Conservation (phyloP, 805 yeast species). For the Wickerhamiella galacta region DNA sequence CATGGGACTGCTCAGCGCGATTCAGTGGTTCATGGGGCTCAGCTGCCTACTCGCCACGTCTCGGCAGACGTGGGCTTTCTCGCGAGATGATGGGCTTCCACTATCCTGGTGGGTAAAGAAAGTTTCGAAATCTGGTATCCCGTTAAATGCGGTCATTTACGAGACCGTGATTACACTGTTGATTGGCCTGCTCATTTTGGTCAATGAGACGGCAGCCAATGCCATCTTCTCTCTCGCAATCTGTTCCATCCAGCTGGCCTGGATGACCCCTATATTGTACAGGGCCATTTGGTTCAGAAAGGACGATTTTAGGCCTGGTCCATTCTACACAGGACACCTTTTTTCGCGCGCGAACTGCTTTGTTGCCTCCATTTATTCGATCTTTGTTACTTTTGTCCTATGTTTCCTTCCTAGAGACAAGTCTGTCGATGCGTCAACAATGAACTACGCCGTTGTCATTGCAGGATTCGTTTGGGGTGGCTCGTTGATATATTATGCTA, state of each 20-base stretch:
- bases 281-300: slow-evolving; percentile 37
- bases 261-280: slow-evolving; percentile 41
- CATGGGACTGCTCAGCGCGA: slow-evolving; percentile 8
- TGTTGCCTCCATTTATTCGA: slow-evolving; percentile 27
- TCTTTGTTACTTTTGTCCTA: slow-evolving; percentile 32
- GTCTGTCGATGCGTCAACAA: slow-evolving; percentile 40
- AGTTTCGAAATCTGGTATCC: slow-evolving; percentile 36
- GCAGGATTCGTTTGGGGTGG: slow-evolving; percentile 43
- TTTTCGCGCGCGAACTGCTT: slow-evolving; percentile 29
- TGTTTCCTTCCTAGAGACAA: slow-evolving; percentile 40
- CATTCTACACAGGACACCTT: slow-evolving; percentile 31
- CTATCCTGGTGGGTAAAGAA: slow-evolving; percentile 22
- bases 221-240: slow-evolving; percentile 58
- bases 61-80: slow-evolving; percentile 48
- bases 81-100: slow-evolving; percentile 55
- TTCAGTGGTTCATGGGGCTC: slow-evolving; percentile 11
- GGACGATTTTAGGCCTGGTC: slow-evolving; percentile 42
- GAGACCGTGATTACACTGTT: slow-evolving; percentile 38
- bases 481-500: slow-evolving; percentile 33
- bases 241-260: slow-evolving; percentile 44
- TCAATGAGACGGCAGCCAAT: slow-evolving; percentile 43
- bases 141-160: slow-evolving; percentile 39
- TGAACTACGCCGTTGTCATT: slow-evolving; percentile 56
- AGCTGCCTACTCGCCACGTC: slow-evolving; percentile 46
- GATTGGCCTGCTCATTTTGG: slow-evolving; percentile 38